A percentile compares a stretch with the other conserved stretches of the same genome.
phyloP scores from a whole-genome alignment of 352 stramenopile genomes.

The Globisporangium megalacanthum region DNA sequence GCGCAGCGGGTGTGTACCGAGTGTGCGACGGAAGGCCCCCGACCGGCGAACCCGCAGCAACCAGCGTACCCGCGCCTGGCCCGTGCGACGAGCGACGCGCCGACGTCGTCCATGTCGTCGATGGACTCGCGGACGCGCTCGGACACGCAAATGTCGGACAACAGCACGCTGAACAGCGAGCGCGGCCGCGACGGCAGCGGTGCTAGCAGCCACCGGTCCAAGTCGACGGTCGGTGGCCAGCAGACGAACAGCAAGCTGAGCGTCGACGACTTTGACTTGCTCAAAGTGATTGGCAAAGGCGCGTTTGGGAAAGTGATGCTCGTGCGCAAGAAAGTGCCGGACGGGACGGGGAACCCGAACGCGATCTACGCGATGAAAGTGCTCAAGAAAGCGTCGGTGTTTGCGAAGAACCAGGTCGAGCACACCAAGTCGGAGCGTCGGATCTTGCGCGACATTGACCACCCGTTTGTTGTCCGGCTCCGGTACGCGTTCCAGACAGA shows the following conservation, averaged over 20 bases:
- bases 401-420: constrained; percentile 91
- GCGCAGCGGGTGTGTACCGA: constrained; percentile 85
- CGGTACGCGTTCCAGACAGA: constrained; percentile 93
- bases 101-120: constrained; percentile 15
- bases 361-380: constrained; percentile 93
- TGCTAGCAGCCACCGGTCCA: constrained; percentile 29
- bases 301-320: constrained; percentile 96
- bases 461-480: constrained; percentile 92
- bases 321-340: constrained; percentile 88
- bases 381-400: constrained; percentile 88
- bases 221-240: constrained; percentile 30
- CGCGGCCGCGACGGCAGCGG: neutral
- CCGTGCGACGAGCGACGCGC: constrained; percentile 55
- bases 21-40: constrained; percentile 79
- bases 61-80: constrained; percentile 38
- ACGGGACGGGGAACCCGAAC: constrained; percentile 53
- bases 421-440: constrained; percentile 91
- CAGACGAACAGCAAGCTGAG: constrained; percentile 60
- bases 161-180: constrained; percentile 1
- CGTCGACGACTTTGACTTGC: constrained; percentile 93
- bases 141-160: constrained; percentile 75
- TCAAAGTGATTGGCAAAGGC: constrained; percentile 95
- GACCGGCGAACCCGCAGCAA: constrained; percentile 38
- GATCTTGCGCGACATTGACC: constrained; percentile 88
- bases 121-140: constrained; percentile 46